Percentiles rank a stretch among this genome's conserved stretches.
Evolutionary conservation across 1,284 basidiomycete genomes (phyloP).

Genomic region (Ganoderma leucocontextum): DNA sequence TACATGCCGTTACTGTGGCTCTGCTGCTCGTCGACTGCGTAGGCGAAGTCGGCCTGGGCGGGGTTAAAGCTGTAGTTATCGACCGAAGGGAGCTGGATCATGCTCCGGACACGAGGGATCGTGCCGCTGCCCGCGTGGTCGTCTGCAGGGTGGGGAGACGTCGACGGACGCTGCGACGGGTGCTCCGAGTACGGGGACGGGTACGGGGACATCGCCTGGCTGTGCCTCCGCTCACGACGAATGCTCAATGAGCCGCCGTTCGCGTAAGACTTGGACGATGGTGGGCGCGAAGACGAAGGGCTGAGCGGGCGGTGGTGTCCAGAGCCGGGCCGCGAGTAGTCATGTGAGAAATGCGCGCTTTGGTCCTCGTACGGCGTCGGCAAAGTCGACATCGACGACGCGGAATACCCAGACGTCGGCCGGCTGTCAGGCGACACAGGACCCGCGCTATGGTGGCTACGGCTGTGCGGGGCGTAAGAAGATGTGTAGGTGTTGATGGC

Average conservation of each 20-base stretch:
- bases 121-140: constrained; percentile 51
- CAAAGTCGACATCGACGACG: constrained; percentile 77
- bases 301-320: constrained; percentile 63
- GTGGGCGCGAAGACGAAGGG: constrained; percentile 58
- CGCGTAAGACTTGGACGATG: constrained; percentile 66
- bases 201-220: constrained; percentile 85
- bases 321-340: constrained; percentile 73
- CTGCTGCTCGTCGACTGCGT: constrained; percentile 54
- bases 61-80: constrained; percentile 70
- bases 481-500: constrained; percentile 75
- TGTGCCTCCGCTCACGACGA: constrained; percentile 75
- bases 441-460: constrained; percentile 68
- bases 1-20: constrained; percentile 39
- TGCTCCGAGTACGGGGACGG: constrained; percentile 79
- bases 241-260: constrained; percentile 64
- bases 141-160: constrained; percentile 74
- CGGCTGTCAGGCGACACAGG: constrained; percentile 83
- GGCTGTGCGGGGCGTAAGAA: constrained; percentile 69
- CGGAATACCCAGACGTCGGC: constrained; percentile 84
- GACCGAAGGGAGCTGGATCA: constrained; percentile 78
- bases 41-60: constrained; percentile 79
- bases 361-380: constrained; percentile 67
- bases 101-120: constrained; percentile 77
- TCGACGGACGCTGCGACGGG: constrained; percentile 62
- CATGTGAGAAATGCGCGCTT: constrained; percentile 55